Evolutionary conservation across 2,329 filamentous ascomycete genomes (phyloP), one percentile per base, ranked within the genome.

Genomic region (Trichoderma citrinoviride): DNA sequence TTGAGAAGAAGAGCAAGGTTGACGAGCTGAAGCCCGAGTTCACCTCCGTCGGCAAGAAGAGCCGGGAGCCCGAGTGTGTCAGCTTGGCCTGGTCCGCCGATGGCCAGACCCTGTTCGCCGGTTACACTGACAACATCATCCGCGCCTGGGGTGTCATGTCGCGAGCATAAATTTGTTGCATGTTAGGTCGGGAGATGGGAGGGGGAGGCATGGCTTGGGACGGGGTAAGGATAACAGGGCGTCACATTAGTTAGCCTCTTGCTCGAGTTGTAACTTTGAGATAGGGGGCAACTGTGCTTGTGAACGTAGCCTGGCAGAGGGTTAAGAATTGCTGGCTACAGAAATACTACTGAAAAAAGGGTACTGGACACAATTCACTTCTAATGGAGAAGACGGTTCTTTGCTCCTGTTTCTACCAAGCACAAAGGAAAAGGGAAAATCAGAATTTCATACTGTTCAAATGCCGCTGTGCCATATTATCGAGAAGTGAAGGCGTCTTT

Each of bases 1-100:
- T 99, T 74, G 95, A 99, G 92, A 99, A 99, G 93, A 99, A 99
- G 93, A 96, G 90, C 90, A 98, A 97, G 91, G 94, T 98, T 79
- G 94, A 98, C 77, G 95, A 98, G 89, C 90, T 99, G 82, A 97
- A 96, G 90, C 94, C 94, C 74, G 95, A 99, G 82, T 97, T 95
- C 86, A 86, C 93, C 78, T 96, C 93, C 80, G 90, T 93, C 80
- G 92, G 93, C 85, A 97, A 97, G 92, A 98, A 98, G 92, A 93
- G 90, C 89, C 89, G 93, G 80, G 94, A 97, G 84, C 95, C 95
- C 76, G 94, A 98, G 90, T 98, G 94, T 82, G 90, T 99, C 77
- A 92, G 88, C 80, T 87, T 99, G 83, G 94, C 94, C 80, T 99
- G 95, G 95, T 92, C 88, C 80, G 94, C 93, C 78, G 95, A 99